Evolutionary conservation across 1,139 yeast species (phyloP), one percentile per base, ranked within the genome.

Genomic region (Nakaseomyces uthaithaninus): DNA sequence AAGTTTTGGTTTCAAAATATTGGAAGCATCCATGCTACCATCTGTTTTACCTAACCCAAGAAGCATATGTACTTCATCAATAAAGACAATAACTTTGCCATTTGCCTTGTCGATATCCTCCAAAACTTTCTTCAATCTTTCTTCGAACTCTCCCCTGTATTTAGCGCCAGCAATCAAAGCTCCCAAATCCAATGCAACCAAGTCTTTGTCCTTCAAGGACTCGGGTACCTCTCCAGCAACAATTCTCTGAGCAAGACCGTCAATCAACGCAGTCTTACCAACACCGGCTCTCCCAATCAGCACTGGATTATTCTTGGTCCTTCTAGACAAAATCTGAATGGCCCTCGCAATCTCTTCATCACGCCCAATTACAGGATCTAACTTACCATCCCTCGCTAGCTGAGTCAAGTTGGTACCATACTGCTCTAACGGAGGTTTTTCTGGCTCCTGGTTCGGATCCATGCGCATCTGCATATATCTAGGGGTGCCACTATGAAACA

Each of bases 231-330:
- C 95, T 8, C 91, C 91, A 44, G 83, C 77, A 12, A 85, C 77
- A 42, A 91, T 87, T 52, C 96, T 67, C 63, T 91, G 97, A 0
- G 97, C 97, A 38, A 91, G 69, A 0, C 97, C 98, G 61, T 91
- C 98, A 77, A 91, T 82, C 41, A 91, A 79, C 4, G 96, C 94
- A 0, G 97, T 91, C 63, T 91, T 91, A 65, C 98, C 98, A 0
- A 95, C 93, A 64, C 98, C 98, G 1, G 98, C 97, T 49, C 84
- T 78, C 46, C 97, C 98, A 40, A 89, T 86, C 39, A 91, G 64
- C 0, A 91, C 94, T 0, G 97, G 97, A 57, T 91, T 91, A 57
- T 89, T 89, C 61, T 91, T 91, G 1, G 96, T 87, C 58, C 98
- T 71, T 51, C 98, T 69, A 1, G 95, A 85, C 37, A 91, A 66